These are phyloP conservation scores for Chytriomyces hyalinus DNA, from an alignment of 192 early-diverging fungal species.

Conservation along the genomic window DNA sequence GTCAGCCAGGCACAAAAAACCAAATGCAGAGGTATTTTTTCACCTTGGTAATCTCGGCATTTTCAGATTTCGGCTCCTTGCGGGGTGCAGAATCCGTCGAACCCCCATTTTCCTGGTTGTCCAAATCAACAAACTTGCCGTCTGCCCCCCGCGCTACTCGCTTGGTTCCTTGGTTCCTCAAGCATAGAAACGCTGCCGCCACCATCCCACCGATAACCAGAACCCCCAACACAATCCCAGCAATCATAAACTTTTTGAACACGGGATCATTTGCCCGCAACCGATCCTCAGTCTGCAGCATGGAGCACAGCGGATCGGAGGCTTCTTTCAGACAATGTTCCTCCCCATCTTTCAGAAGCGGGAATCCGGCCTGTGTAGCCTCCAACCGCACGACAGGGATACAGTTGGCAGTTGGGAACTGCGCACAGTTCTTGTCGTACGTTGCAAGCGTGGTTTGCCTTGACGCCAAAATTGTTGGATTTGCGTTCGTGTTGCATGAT, in stretches of 20 bases:
- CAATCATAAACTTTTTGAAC: not conserved
- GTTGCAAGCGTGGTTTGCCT: not conserved
- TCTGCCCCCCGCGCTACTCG: not conserved
- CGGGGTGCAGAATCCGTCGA: conserved; percentile 15
- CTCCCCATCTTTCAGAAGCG: not conserved
- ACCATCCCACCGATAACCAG: not conserved
- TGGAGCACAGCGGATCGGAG: not conserved
- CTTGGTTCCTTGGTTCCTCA: not conserved
- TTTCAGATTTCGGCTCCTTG: conserved; percentile 41
- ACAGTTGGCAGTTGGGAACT: conserved; percentile 1
- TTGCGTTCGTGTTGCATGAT: not conserved
- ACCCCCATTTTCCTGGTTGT: not conserved
- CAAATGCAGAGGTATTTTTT: no score
- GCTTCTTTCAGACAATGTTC: not conserved
- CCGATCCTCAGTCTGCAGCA: not conserved
- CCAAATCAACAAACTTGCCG: conserved; percentile 18
- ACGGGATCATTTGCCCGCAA: not conserved
- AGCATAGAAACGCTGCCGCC: not conserved
- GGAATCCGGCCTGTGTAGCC: conserved; percentile 4
- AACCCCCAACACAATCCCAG: conserved; percentile 8
- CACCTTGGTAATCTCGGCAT: conserved; percentile 35
- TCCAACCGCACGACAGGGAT: not conserved
- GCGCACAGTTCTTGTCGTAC: conserved; percentile 1
- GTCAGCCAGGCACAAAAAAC: no score
- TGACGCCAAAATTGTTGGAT: not conserved